phyloP scores from a whole-genome alignment of 768 basidiomycete species.

The Kondoa malvinella region DNA sequence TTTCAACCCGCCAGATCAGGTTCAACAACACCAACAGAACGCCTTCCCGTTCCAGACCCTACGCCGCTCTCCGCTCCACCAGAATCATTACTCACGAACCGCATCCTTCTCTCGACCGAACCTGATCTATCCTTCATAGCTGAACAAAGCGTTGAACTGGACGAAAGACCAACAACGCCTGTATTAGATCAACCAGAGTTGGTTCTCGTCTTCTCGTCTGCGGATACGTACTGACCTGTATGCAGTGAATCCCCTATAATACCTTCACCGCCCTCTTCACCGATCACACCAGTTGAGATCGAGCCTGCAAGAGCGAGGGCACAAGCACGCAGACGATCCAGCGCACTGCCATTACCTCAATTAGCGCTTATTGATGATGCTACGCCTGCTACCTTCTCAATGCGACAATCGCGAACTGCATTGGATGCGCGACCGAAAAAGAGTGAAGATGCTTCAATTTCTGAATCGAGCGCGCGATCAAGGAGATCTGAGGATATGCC shows the following conservation, averaged over 20 bases:
- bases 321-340: neutral
- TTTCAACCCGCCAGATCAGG: neutral
- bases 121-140: constrained; percentile 16
- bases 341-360: neutral
- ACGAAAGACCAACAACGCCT: constrained; percentile 4
- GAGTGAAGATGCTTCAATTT: too few relatives aligned
- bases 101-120: constrained; percentile 7
- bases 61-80: neutral
- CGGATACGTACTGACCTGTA: neutral
- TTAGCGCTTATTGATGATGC: neutral
- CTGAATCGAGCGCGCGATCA: too few relatives aligned
- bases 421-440: too few relatives aligned
- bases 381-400: neutral
- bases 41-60: neutral
- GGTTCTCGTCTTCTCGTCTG: neutral
- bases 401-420: too few relatives aligned
- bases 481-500: too few relatives aligned
- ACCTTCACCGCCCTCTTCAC: neutral
- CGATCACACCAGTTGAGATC: neutral
- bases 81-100: neutral
- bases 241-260: neutral
- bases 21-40: constrained; percentile 1
- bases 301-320: neutral
- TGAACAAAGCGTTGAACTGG: constrained; percentile 12
- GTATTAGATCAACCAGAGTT: neutral